Percentiles rank a stretch among this genome's conserved stretches.
phyloP scores from a whole-genome alignment of 805 yeast genomes.

The Peterozyma toletana region DNA sequence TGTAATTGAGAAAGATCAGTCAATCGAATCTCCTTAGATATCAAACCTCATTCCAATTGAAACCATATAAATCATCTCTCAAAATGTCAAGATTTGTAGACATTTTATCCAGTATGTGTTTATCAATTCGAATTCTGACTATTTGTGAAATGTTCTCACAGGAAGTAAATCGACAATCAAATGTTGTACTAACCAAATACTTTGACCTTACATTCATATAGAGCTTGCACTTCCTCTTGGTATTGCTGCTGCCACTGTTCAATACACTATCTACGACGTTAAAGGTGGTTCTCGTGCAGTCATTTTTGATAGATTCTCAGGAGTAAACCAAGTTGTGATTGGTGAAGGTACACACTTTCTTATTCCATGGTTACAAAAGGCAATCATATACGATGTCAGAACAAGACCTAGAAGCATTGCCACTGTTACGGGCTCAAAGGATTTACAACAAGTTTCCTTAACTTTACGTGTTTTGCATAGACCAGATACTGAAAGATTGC shows the following conservation, averaged over 20 bases:
- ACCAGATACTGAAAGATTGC: slow-evolving; percentile 81
- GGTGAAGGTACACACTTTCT: slow-evolving; percentile 97
- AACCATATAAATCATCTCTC: background rate
- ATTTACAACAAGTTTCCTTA: slow-evolving; percentile 89
- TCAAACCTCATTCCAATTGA: background rate
- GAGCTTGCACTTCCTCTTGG: slow-evolving; percentile 66
- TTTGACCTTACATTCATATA: background rate
- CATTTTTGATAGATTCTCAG: slow-evolving; percentile 83
- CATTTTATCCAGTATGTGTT: slow-evolving; percentile 22
- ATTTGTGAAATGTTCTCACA: slow-evolving; percentile 12
- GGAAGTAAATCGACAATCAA: background rate
- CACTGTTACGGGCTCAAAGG: slow-evolving; percentile 95
- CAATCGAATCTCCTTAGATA: no score
- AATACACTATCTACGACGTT: slow-evolving; percentile 87
- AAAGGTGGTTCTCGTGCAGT: slow-evolving; percentile 96
- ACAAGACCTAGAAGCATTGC: slow-evolving; percentile 93
- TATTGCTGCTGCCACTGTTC: slow-evolving; percentile 61
- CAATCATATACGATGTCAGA: slow-evolving; percentile 85
- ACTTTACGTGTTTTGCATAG: slow-evolving; percentile 91
- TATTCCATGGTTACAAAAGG: slow-evolving; percentile 93
- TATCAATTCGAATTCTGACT: no score
- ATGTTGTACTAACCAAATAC: background rate
- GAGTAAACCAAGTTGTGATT: slow-evolving; percentile 81
- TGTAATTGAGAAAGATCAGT: no score
- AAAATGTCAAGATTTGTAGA: slow-evolving; percentile 34